Evolutionary conservation across 148 eudicot genomes (phyloP), one percentile per base, ranked within the genome.

Genomic region (Rheum nobile): DNA sequence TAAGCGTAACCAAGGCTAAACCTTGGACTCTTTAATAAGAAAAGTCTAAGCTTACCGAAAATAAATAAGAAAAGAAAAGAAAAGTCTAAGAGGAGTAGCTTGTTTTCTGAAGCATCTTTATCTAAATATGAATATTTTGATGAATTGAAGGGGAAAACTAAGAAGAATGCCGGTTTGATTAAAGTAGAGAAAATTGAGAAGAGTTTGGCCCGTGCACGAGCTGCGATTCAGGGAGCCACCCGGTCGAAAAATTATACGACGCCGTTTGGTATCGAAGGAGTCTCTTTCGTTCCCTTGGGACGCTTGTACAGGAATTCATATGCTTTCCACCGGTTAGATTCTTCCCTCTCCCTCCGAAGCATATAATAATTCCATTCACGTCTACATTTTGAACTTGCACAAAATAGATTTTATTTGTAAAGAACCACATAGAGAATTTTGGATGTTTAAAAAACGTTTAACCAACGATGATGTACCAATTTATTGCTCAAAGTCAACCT

Each of bases 301-400:
- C 73, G 73, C 32, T 32, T 71, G 4, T 71, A 71, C 73, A 39
- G 50, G 9, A 71, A 71, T 32, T 26, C 50, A 8, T 71, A 21
- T 41, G 31, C 73, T 41, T 71, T 71, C 73, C 22, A 71, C 31
- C 46, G 73, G 73, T 65, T 65, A 31, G 22, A 24, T 26, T 50
- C 24, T n/a, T n/a, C 1, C 1, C 1, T 19, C 22, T 1, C 8
- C 19, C 55, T 19, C 19, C n/a, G n/a, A n/a, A n/a, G n/a, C n/a
- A n/a, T n/a, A n/a, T n/a, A n/a, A n/a, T n/a, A n/a, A 1, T n/a
- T 50, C 55, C 22, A 3, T 16, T 46, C 50, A 1, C 4, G 14
- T 46, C 12, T 44, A 1, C 17, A 44, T 11, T 2, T 44, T 8
- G 2, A 11, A 11, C 10, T 13, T 46, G n/a, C 17, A 2, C 50